Evolutionary conservation across 2,329 filamentous ascomycete species (phyloP).

Genomic region (Colletotrichum sp.): DNA sequence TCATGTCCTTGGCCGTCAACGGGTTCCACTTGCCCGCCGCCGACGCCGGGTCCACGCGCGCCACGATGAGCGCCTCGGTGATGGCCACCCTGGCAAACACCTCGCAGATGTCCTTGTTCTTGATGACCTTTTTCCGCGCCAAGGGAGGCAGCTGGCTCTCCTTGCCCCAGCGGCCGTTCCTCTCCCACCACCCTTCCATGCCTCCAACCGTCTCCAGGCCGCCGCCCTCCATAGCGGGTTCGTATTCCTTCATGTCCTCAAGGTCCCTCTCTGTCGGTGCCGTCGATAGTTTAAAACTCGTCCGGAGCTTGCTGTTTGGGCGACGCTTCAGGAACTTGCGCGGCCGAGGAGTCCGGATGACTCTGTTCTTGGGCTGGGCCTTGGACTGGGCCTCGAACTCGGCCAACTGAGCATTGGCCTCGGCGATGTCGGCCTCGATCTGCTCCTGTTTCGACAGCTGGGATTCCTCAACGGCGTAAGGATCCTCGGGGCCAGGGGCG

Average conservation of each 20-base stretch:
- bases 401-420: conserved; percentile 20
- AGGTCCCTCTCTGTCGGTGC: conserved; percentile 9
- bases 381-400: conserved; percentile 11
- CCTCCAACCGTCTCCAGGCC: conserved; percentile 53
- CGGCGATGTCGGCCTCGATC: conserved; percentile 22
- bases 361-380: background rate
- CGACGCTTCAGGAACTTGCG: background rate
- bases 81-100: conserved; percentile 55
- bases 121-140: conserved; percentile 28
- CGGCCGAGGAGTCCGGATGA: background rate
- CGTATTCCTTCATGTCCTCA: conserved; percentile 41
- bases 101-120: conserved; percentile 48
- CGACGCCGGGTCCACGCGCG: background rate
- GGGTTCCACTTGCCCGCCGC: conserved; percentile 29
- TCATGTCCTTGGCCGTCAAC: background rate
- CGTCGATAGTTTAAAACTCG: background rate
- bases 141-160: conserved; percentile 52
- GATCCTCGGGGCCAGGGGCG: conserved; percentile 41
- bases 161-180: conserved; percentile 54
- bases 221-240: conserved; percentile 48
- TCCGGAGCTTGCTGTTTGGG: conserved; percentile 1
- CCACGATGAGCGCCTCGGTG: conserved; percentile 54
- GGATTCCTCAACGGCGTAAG: conserved; percentile 37
- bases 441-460: conserved; percentile 36
- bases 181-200: conserved; percentile 58